These are phyloP conservation scores for Eucalyptus cloeziana DNA, from an alignment of 345 rosid genomes.

Conservation along the genomic window DNA sequence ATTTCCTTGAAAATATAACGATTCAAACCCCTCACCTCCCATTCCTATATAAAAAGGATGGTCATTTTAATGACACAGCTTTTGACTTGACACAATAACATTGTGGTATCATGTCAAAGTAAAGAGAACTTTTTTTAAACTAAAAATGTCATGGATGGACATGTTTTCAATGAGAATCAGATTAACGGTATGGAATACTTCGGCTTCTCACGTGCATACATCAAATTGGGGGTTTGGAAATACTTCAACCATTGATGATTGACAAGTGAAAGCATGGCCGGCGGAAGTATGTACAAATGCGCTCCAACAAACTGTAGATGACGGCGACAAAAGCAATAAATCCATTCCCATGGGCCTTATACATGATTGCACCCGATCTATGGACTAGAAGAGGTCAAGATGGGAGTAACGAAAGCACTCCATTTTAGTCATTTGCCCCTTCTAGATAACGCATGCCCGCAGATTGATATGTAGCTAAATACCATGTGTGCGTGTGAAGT, in stretches of 20 bases:
- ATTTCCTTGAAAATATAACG: background rate
- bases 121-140: background rate
- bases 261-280: background rate
- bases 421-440: background rate
- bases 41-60: fast-evolving
- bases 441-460: background rate
- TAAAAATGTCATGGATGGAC: background rate
- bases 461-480: background rate
- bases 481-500: background rate
- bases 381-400: background rate
- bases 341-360: too few species aligned
- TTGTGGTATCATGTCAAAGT: background rate
- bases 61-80: background rate
- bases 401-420: background rate
- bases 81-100: background rate
- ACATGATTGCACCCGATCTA: background rate
- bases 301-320: background rate
- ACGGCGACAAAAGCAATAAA: background rate
- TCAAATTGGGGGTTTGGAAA: background rate
- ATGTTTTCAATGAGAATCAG: background rate
- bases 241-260: background rate
- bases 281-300: background rate
- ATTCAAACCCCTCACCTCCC: fast-evolving
- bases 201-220: background rate
- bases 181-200: background rate